Evolutionary conservation across 495 filamentous ascomycete genomes (phyloP).

Genomic region (Lepraria neglecta): DNA sequence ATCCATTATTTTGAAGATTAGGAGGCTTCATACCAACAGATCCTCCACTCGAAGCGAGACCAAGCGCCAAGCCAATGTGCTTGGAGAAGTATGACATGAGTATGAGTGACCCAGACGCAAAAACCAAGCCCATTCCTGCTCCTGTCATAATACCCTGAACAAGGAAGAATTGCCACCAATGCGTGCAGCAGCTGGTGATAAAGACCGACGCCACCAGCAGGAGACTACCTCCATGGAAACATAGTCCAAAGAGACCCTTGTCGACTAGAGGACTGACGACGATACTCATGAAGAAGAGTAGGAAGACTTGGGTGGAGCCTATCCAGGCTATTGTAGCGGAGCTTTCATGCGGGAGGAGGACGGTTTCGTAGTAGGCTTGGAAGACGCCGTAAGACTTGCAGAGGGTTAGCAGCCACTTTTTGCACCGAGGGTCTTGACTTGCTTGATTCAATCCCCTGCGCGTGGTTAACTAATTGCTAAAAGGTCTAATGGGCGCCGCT

Average conservation of each 20-base stretch:
- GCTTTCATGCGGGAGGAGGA: slow-evolving; percentile 27
- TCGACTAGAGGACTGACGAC: slow-evolving; percentile 36
- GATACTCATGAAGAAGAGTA: slow-evolving; percentile 32
- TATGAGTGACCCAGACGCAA: slow-evolving; percentile 50
- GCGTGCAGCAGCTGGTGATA: slow-evolving; percentile 54
- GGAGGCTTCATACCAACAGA: slow-evolving; percentile 3
- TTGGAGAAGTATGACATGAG: neutral
- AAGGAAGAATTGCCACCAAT: slow-evolving; percentile 68
- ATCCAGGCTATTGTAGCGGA: slow-evolving; percentile 45
- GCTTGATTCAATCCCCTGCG: slow-evolving; percentile 6
- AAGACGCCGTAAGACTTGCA: slow-evolving; percentile 31
- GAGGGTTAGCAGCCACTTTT: neutral
- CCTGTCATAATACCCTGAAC: slow-evolving; percentile 70
- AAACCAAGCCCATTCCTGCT: slow-evolving; percentile 64
- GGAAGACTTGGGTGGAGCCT: slow-evolving; percentile 40
- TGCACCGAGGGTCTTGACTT: neutral
- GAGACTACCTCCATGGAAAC: slow-evolving; percentile 46
- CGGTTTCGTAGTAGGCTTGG: slow-evolving; percentile 38
- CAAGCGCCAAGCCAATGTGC: neutral
- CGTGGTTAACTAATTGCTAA: neutral
- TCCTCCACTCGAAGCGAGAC: slow-evolving; percentile 5
- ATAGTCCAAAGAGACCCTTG: slow-evolving; percentile 3
- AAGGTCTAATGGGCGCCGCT: neutral
- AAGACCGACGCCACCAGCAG: slow-evolving; percentile 64
- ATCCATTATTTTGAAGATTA: neutral